Percentiles rank a stretch among this genome's conserved stretches.
These are phyloP conservation scores for Penicillium nucicola DNA, from an alignment of 495 filamentous ascomycete genomes.

Conservation along the genomic window DNA sequence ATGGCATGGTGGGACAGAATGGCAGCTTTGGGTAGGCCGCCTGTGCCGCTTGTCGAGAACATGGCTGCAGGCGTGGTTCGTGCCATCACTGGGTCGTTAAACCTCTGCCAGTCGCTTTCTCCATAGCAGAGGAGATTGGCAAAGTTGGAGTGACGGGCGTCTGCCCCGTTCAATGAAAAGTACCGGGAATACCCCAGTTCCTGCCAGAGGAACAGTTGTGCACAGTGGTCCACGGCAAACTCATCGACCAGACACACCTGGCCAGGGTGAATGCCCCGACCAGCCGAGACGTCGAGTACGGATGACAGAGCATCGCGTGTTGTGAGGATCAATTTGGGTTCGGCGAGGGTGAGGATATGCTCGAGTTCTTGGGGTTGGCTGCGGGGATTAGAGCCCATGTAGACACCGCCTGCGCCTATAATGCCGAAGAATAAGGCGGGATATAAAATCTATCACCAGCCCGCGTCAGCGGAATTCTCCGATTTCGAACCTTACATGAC, in stretches of 20 bases:
- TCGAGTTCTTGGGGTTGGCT: slow-evolving; percentile 32
- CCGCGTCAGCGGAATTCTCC: slow-evolving; percentile 2
- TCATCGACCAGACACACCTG: slow-evolving; percentile 53
- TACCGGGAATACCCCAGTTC: slow-evolving; percentile 23
- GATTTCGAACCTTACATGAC: no score
- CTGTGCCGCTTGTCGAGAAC: slow-evolving; percentile 56
- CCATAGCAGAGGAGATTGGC: slow-evolving; percentile 46
- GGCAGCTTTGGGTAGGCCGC: slow-evolving; percentile 58
- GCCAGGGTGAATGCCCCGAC: slow-evolving; percentile 41
- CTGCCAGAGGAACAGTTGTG: slow-evolving; percentile 29
- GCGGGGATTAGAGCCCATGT: slow-evolving; percentile 36
- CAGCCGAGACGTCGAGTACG: slow-evolving; percentile 20
- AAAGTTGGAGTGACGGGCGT: slow-evolving; percentile 27
- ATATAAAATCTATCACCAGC: slow-evolving; percentile 40
- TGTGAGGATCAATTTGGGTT: slow-evolving; percentile 34
- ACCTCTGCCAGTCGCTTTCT: slow-evolving; percentile 51
- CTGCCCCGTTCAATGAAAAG: slow-evolving; percentile 14
- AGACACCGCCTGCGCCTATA: slow-evolving; percentile 44
- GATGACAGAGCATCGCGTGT: slow-evolving; percentile 19
- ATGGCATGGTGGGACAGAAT: slow-evolving; percentile 51
- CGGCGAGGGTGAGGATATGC: slow-evolving; percentile 24
- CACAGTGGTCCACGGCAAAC: slow-evolving; percentile 31
- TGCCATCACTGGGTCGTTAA: slow-evolving; percentile 42
- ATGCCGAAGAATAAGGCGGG: slow-evolving; percentile 46
- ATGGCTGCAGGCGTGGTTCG: slow-evolving; percentile 50